Base-by-base conservation (phyloP, 75 land plant genomes). In the Pinus albicaulis region DNA sequence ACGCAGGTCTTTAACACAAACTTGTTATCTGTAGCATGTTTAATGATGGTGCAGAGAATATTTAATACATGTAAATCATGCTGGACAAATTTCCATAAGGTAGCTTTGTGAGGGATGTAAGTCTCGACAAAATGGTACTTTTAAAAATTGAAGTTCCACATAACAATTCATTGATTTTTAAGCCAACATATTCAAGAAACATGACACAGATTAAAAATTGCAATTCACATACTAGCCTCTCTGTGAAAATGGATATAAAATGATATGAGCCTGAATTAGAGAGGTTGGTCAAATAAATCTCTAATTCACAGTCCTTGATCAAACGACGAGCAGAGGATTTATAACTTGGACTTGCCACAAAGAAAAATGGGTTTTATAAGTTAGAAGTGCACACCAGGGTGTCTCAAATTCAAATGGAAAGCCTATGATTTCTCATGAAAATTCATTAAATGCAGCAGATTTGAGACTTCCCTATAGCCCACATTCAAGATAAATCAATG, bases 1-100 rank as follows among this genome's bases (percentile, higher is more conserved):
- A 95, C 82, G 86, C 88, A 36, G 95, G 95, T 59, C 82, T 82
- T 44, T 93, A 94, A 2, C 2, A 31, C 31, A 31, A 31, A 2
- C 31, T 31, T 31, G 31, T 2, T 31, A 31, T 31, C 31, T 31
- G 2, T 31, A 31, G 31, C 31, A 31, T 31, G 31, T 31, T 1
- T 31, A 31, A 31, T 31, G 31, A 31, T 31, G 31, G 31, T 31
- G 31, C 31, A 2, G 31, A 31, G 31, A 1, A 31, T 31, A 31
- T 31, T 31, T 31, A 31, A 1, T 31, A 2, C 31, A 31, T 31
- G 31, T 2, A 31, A 31, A 31, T 2, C 2, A 31, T 31, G 31
- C 31, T 31, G 31, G 1, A 31, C 31, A 31, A 31, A 31, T 1
- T 31, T 31, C 31, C 31, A 31, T 1, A 31, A 31, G 31, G 31